These are phyloP conservation scores for Fraxinus nigra DNA, from an alignment of 305 asterid genomes.

Conservation along the genomic window DNA sequence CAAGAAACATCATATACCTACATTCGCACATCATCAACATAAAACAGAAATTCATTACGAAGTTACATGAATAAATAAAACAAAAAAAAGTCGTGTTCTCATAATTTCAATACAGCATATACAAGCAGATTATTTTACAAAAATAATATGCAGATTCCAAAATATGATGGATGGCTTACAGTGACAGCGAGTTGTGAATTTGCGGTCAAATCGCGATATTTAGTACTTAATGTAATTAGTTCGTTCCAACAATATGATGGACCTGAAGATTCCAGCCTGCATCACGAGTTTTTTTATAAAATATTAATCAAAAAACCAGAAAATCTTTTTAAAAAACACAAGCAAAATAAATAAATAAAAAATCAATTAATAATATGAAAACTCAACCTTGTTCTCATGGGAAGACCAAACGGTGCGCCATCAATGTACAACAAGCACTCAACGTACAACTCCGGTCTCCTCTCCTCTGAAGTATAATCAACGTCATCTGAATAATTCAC, in stretches of 20 bases:
- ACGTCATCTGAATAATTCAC: constrained; percentile 47
- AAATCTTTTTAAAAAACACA: neutral
- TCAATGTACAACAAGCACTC: constrained; percentile 79
- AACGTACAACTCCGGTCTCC: constrained; percentile 71
- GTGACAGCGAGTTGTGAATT: constrained; percentile 84
- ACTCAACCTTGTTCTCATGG: constrained; percentile 86
- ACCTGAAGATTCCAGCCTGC: constrained; percentile 79
- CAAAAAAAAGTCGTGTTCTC: neutral
- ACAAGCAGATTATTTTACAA: neutral
- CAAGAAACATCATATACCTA: constrained; percentile 91
- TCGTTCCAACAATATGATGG: constrained; percentile 90
- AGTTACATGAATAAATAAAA: neutral
- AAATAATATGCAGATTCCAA: neutral
- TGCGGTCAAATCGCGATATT: constrained; percentile 87
- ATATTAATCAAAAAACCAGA: constrained; percentile 6
- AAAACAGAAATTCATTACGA: neutral
- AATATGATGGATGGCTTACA: constrained; percentile 37
- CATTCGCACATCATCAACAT: constrained; percentile 9
- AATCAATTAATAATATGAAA: neutral
- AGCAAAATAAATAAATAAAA: neutral
- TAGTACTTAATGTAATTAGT: constrained; percentile 85
- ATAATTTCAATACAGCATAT: neutral
- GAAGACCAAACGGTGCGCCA: constrained; percentile 98
- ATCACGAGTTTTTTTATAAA: constrained; percentile 6
- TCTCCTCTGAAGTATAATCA: constrained; percentile 55